Evolutionary conservation across 441 rosid genomes (phyloP), one percentile per base, ranked within the genome.

Genomic region (Pelargonium fulgidum): DNA sequence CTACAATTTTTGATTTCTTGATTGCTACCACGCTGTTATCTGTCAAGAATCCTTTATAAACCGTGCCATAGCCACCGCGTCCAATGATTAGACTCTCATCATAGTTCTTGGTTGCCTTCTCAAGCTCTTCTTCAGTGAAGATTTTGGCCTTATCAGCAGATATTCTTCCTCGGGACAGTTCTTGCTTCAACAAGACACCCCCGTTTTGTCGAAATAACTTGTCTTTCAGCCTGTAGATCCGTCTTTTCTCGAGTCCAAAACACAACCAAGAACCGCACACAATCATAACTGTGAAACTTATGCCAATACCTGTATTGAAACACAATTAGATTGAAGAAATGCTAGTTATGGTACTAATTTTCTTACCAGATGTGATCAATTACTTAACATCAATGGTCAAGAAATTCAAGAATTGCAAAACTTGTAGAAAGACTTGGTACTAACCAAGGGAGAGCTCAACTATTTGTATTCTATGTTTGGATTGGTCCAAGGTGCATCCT

Each of bases 41-140:
- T 0, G 39, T 6, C 0, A 83, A 11, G 76, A 78, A 72, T 7
- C 84, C 86, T 1, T 75, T 70, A 68, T 70, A 80, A 0, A 80
- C 85, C 3, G 81, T 81, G 0, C 85, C 88, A 47, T 76, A 79
- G 56, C 86, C 84, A 20, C 87, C 89, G 11, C 67, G 69, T 13
- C 86, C 87, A 11, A 83, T 71, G 58, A 84, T 45, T 44, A 80
- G 39, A 12, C 68, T 76, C 8, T 69, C 74, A 36, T 72, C 47
- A 0, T 71, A 84, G 48, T 80, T 78, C 59, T 81, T 78, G 0
- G 86, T 84, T 4, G 84, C 90, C 62, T 70, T 80, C 36, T 81
- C 62, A 8, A 84, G 77, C 68, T 84, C 86, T 0, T 69, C 72
- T 0, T 73, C 77, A 9, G 64, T 72, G 62, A 81, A 84, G 67